phyloP scores from a whole-genome alignment of 805 yeast genomes.

The Zygosaccharomyces gambellarensis region DNA sequence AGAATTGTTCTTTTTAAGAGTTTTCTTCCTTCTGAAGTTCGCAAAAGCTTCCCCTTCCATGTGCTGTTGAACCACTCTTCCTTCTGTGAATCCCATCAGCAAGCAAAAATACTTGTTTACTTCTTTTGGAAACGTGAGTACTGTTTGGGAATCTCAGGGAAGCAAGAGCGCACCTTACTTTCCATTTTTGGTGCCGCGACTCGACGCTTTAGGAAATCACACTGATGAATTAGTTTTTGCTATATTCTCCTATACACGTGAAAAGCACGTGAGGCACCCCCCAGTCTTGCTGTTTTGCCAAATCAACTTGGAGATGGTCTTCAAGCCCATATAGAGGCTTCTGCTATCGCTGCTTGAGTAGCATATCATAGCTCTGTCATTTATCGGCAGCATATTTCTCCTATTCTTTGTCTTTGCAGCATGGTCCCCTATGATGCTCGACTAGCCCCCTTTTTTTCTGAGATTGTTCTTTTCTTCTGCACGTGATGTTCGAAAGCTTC shows the following conservation, averaged over 20 bases:
- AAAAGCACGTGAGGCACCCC: neutral
- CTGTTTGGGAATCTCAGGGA: slow-evolving; percentile 1
- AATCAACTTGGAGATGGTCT: no score
- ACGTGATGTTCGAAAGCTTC: neutral
- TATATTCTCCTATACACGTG: neutral
- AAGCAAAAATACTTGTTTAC: slow-evolving; percentile 1
- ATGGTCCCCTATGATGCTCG: no score
- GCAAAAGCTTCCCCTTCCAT: slow-evolving; percentile 4
- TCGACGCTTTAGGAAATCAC: neutral
- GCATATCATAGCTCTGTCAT: no score
- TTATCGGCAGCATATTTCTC: no score
- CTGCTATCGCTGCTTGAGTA: no score
- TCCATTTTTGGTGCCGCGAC: neutral
- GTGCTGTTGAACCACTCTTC: neutral
- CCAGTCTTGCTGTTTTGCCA: neutral
- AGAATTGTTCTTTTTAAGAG: slow-evolving; percentile 1
- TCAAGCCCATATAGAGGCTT: no score
- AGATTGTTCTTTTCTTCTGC: neutral
- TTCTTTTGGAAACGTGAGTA: neutral
- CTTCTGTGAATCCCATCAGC: neutral
- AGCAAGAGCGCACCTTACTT: neutral
- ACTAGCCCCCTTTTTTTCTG: no score
- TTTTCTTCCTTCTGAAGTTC: slow-evolving; percentile 2
- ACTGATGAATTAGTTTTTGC: neutral
- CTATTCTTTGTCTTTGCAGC: no score